Conservation (phyloP, 2,329 filamentous ascomycete species). For the Aspergillus sp. region DNA sequence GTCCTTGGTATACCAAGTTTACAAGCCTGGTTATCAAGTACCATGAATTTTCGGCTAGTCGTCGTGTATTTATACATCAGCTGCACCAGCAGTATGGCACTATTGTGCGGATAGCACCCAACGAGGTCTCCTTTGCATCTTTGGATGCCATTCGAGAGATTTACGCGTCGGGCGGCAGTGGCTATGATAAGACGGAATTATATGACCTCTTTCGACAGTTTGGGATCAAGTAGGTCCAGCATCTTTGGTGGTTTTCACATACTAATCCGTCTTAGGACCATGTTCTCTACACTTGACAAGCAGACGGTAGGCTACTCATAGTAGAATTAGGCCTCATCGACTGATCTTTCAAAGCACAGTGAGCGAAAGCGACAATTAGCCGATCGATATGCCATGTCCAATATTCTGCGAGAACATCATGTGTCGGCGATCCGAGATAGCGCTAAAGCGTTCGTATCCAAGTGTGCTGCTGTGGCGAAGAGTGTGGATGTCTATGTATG, state of each 20-base stretch:
- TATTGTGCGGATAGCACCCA: conserved; percentile 32
- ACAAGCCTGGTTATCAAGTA: conserved; percentile 34
- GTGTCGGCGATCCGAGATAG: conserved; percentile 61
- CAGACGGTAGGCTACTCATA: background rate
- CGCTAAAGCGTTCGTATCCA: conserved; percentile 57
- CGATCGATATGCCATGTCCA: conserved; percentile 69
- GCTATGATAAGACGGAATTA: conserved; percentile 41
- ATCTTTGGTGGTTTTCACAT: too few relatives aligned
- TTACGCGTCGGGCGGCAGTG: conserved; percentile 36
- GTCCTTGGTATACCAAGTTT: conserved; percentile 32
- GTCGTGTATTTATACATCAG: conserved; percentile 31
- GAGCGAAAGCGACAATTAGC: conserved; percentile 64
- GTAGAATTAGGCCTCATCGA: background rate
- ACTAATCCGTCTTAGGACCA: conserved; percentile 5
- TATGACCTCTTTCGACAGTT: conserved; percentile 39
- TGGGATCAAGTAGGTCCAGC: conserved; percentile 29
- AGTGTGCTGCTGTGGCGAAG: conserved; percentile 50
- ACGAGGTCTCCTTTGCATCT: conserved; percentile 34
- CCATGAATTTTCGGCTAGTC: conserved; percentile 32
- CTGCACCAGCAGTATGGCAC: conserved; percentile 31
- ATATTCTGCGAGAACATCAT: conserved; percentile 59
- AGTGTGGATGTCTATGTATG: conserved; percentile 64
- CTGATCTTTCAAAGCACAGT: conserved; percentile 53
- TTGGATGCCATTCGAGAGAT: conserved; percentile 35
- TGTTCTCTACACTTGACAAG: conserved; percentile 23